These are phyloP conservation scores for Globomyces sp. DNA, from an alignment of 371 early-diverging fungal genomes.

Conservation along the genomic window DNA sequence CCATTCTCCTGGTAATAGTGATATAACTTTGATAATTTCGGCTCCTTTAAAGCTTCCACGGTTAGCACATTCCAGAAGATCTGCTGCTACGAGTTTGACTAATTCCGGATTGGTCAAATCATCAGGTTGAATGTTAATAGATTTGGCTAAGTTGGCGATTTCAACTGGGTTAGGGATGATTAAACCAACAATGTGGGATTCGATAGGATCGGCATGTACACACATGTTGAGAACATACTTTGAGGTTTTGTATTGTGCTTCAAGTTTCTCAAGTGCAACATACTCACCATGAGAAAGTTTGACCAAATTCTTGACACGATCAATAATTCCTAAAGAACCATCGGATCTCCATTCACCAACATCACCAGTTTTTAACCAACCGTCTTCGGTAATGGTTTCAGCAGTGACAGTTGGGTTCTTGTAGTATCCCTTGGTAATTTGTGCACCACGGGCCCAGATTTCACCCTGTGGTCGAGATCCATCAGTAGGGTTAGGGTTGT, in stretches of 20 bases:
- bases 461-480: slow-evolving; percentile 83
- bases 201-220: slow-evolving; percentile 78
- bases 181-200: slow-evolving; percentile 67
- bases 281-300: slow-evolving; percentile 95
- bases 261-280: slow-evolving; percentile 95
- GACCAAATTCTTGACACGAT: slow-evolving; percentile 83
- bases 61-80: slow-evolving; percentile 9
- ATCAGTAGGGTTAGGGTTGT: slow-evolving; percentile 53
- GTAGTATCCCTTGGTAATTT: slow-evolving; percentile 72
- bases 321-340: slow-evolving; percentile 74
- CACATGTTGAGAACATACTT: slow-evolving; percentile 78
- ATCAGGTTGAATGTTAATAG: slow-evolving; percentile 26
- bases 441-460: slow-evolving; percentile 82
- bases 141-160: slow-evolving; percentile 19
- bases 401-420: slow-evolving; percentile 63
- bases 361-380: slow-evolving; percentile 96
- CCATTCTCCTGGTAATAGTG: slow-evolving; percentile 79
- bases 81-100: slow-evolving; percentile 4
- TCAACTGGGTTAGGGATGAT: slow-evolving; percentile 65
- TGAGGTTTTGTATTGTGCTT: slow-evolving; percentile 84
- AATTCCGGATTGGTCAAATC: slow-evolving; percentile 29
- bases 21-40: slow-evolving; percentile 68
- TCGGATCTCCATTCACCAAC: slow-evolving; percentile 77
- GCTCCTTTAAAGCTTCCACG: slow-evolving; percentile 13
- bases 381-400: slow-evolving; percentile 63